Evolutionary conservation across 2,329 filamentous ascomycete genomes (phyloP).

Genomic region (Fusarium hostae): DNA sequence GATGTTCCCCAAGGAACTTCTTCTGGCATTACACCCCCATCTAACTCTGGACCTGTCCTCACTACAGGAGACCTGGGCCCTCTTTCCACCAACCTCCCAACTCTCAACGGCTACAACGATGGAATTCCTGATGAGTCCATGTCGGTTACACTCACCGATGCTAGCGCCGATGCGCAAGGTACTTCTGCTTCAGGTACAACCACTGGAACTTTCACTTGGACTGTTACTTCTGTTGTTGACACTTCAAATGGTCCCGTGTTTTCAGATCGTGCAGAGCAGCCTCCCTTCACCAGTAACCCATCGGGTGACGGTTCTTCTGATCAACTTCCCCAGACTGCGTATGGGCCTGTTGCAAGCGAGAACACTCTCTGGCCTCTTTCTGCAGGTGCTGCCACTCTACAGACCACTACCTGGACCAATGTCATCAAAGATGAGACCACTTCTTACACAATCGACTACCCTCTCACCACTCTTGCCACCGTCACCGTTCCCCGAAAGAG

Average conservation of each 20-base stretch:
- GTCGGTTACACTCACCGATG: conserved; percentile 34
- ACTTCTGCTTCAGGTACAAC: conserved; percentile 33
- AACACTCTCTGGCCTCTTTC: conserved; percentile 41
- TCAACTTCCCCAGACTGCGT: conserved; percentile 35
- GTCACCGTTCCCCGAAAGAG: conserved; percentile 45
- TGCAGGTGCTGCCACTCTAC: conserved; percentile 40
- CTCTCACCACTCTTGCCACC: conserved; percentile 53
- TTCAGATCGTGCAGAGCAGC: conserved; percentile 30
- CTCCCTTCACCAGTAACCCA: conserved; percentile 31
- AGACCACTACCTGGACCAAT: conserved; percentile 55
- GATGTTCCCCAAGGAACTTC: conserved; percentile 27
- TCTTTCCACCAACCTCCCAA: conserved; percentile 29
- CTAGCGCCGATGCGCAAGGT: conserved; percentile 29
- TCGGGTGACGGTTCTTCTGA: conserved; percentile 23
- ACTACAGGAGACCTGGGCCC: conserved; percentile 17
- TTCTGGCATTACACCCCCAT: conserved; percentile 25
- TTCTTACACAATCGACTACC: conserved; percentile 54
- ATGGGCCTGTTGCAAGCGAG: conserved; percentile 39
- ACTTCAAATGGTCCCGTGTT: conserved; percentile 36
- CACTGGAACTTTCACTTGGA: conserved; percentile 40
- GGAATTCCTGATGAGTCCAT: conserved; percentile 18
- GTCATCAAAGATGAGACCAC: conserved; percentile 53
- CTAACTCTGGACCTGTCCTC: conserved; percentile 27
- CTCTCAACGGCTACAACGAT: conserved; percentile 44
- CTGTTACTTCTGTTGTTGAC: conserved; percentile 41